These are phyloP conservation scores for Calonectria hongkongensis DNA, from an alignment of 2,329 filamentous ascomycete species.

Conservation along the genomic window DNA sequence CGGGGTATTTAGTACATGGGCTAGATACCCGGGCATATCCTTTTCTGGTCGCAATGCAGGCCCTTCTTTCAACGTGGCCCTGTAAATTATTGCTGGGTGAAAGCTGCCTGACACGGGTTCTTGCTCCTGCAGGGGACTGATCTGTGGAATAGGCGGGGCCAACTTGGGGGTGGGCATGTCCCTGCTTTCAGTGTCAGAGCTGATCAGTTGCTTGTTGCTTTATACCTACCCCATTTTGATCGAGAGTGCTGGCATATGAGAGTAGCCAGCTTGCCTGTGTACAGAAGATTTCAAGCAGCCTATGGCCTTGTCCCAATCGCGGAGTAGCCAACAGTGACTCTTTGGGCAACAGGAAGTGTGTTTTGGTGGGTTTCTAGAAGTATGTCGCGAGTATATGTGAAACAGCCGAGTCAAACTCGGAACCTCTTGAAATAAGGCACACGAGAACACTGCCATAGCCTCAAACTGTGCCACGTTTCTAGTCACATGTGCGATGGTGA, in stretches of 20 bases:
- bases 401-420: not conserved
- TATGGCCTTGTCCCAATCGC: not conserved
- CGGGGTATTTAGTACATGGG: constrained; percentile 2
- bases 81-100: constrained; percentile 7
- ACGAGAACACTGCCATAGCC: not conserved
- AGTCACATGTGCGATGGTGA: not conserved
- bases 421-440: not conserved
- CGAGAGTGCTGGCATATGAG: not conserved
- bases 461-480: not conserved
- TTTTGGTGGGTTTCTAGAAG: not conserved
- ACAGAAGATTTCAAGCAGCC: not conserved
- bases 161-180: not conserved
- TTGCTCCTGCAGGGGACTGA: not conserved
- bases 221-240: not conserved
- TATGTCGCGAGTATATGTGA: not conserved
- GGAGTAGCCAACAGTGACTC: not conserved
- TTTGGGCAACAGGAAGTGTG: not conserved
- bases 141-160: not conserved
- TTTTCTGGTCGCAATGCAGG: not conserved
- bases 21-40: not conserved
- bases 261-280: not conserved
- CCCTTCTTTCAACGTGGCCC: not conserved
- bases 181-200: not conserved
- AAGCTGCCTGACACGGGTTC: not conserved
- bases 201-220: not conserved